phyloP scores from a whole-genome alignment of 1,284 basidiomycete species.

The Apiotrichum laibachii region DNA sequence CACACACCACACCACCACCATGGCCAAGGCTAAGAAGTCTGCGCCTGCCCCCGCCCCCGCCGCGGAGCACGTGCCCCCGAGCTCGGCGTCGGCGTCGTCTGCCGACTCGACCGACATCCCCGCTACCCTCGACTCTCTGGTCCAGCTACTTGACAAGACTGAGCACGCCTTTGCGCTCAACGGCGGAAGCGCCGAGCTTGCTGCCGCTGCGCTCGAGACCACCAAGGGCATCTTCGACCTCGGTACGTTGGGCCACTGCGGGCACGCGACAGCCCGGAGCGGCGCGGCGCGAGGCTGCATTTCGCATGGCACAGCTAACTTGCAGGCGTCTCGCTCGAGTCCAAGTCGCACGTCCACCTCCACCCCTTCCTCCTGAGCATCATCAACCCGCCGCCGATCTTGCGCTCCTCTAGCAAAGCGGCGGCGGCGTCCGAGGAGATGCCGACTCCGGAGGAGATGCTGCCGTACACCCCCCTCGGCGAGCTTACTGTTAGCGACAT shows the following conservation, averaged over 20 bases:
- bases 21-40: not conserved
- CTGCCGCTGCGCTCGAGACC: slow-evolving; percentile 63
- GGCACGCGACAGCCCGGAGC: no score
- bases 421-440: slow-evolving; percentile 20
- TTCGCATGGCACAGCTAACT: not conserved
- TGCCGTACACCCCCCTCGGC: slow-evolving; percentile 70
- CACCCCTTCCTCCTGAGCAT: slow-evolving; percentile 66
- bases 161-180: slow-evolving; percentile 39
- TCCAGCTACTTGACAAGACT: slow-evolving; percentile 8
- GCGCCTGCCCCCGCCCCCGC: not conserved
- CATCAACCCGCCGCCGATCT: slow-evolving; percentile 58
- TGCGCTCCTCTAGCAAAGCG: slow-evolving; percentile 41
- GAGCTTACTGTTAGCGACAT: slow-evolving; percentile 78
- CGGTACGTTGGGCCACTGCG: slow-evolving; percentile 66
- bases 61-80: not conserved
- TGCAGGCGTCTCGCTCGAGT: slow-evolving; percentile 58
- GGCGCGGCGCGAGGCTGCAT: not conserved
- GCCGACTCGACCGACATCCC: slow-evolving; percentile 6
- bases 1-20: not conserved
- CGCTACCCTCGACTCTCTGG: slow-evolving; percentile 9
- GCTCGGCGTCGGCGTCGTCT: not conserved
- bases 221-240: slow-evolving; percentile 76
- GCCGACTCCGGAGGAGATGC: slow-evolving; percentile 47
- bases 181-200: slow-evolving; percentile 59
- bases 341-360: slow-evolving; percentile 63